Base-by-base conservation (phyloP, 345 rosid species). In the Linum trigynum region DNA sequence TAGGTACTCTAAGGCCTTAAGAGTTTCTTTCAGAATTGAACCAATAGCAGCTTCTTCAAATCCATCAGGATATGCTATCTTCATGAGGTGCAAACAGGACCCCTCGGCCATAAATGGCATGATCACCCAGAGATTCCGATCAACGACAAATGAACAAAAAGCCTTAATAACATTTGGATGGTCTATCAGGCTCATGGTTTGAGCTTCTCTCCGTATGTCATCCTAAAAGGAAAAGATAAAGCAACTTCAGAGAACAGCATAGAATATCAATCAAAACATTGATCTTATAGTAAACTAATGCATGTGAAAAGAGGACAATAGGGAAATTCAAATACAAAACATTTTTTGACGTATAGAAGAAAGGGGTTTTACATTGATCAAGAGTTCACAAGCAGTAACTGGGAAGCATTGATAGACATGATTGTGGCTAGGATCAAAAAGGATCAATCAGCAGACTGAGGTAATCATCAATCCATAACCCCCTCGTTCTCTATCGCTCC, bases 101-200 rank as follows among this genome's bases (percentile, higher is more conserved):
- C 99, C 99, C 67, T 95, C 96, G 5, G 85, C 95, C 99, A 95
- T 95, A 77, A 82, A 95, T n/a, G 97, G 96, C 98, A 95, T 95
- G 76, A 91, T 83, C 16, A 95, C 99, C 99, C 98, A 95, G 48
- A 95, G 94, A 72, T 84, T 78, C 50, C 73, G 72, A 35, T 83
- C 95, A 59, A 91, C 98, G 62, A 89, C 95, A 83, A 95, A 95
- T 6, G 98, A 95, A 77, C 99, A 91, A 63, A 64, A 83, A 66
- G 96, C 95, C 73, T 75, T 85, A 59, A 91, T 87, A 60, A 86
- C 91, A 71, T 95, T 95, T 60, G 94, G 96, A 81, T 95, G 99
- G 74, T 95, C 96, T 72, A 95, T 91, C 83, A 95, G 80, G 75
- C 87, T 86, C 99, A 95, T 91, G 15, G 94, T 95, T 77, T 91